Conservation (phyloP, 129 eudicot genomes). For the Chrysanthemum makinoi region DNA sequence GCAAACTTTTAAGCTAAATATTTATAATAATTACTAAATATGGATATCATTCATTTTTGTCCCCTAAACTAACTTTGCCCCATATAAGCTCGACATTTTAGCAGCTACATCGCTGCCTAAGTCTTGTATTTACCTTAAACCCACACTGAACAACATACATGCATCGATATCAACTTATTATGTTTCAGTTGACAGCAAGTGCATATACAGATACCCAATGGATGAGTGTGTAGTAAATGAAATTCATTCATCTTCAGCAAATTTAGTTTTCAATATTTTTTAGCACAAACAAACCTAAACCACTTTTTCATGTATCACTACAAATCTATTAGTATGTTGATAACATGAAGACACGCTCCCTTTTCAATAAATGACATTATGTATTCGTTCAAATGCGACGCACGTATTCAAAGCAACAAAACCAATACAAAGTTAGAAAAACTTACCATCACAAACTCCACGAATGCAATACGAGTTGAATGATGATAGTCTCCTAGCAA, state of each 20-base stretch:
- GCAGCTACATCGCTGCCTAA: no score
- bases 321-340: not conserved
- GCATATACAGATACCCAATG: not conserved
- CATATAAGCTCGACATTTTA: no score
- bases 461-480: slow-evolving; percentile 73
- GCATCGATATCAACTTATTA: not conserved
- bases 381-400: not conserved
- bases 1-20: not conserved
- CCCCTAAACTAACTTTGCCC: no score
- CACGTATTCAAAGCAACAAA: not conserved
- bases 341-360: slow-evolving; percentile 6
- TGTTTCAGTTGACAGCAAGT: not conserved
- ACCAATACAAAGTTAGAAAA: not conserved
- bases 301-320: slow-evolving; percentile 16
- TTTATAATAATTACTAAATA: not conserved
- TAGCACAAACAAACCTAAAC: not conserved
- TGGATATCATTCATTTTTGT: not conserved
- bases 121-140: not conserved
- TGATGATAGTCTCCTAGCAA: slow-evolving; percentile 77
- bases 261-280: not conserved
- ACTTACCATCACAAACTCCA: slow-evolving; percentile 66
- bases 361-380: not conserved
- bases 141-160: not conserved
- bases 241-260: not conserved
- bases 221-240: not conserved